Evolutionary conservation across 192 early-diverging fungal species (phyloP).

Genomic region (Dissophora ornata): DNA sequence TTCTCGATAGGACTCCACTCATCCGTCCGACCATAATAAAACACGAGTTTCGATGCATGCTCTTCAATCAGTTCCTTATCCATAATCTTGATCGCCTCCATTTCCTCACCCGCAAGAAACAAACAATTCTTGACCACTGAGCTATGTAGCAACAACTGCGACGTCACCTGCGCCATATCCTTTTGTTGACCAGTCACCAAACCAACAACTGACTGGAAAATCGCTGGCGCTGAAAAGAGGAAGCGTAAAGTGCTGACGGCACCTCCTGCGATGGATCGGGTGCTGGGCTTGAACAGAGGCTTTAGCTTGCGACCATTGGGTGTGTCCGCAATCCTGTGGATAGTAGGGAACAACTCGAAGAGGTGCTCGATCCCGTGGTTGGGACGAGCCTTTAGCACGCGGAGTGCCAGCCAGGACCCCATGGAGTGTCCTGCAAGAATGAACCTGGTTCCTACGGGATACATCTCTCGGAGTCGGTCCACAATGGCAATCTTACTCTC

Average conservation of each 20-base stretch:
- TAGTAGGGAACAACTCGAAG: slow-evolving; percentile 82
- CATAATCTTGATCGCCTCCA: slow-evolving; percentile 73
- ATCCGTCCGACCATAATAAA: slow-evolving; percentile 84
- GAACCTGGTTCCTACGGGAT: slow-evolving; percentile 58
- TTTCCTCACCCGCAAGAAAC: slow-evolving; percentile 79
- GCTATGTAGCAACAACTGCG: slow-evolving; percentile 73
- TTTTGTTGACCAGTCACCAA: slow-evolving; percentile 52
- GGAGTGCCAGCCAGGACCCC: slow-evolving; percentile 67
- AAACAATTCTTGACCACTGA: slow-evolving; percentile 72
- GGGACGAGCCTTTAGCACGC: slow-evolving; percentile 69
- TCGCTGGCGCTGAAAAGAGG: slow-evolving; percentile 53
- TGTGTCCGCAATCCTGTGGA: slow-evolving; percentile 80
- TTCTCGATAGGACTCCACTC: slow-evolving; percentile 81
- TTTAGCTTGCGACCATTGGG: slow-evolving; percentile 75
- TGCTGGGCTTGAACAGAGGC: slow-evolving; percentile 38
- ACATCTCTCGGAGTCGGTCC: slow-evolving; percentile 63
- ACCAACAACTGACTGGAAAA: slow-evolving; percentile 50
- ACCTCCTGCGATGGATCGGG: slow-evolving; percentile 32
- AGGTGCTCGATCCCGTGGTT: slow-evolving; percentile 70
- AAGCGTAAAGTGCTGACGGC: slow-evolving; percentile 36
- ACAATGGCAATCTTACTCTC: slow-evolving; percentile 74
- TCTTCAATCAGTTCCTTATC: slow-evolving; percentile 71
- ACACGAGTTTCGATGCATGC: slow-evolving; percentile 71
- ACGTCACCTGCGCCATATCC: slow-evolving; percentile 66
- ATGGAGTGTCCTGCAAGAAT: slow-evolving; percentile 76